Percentiles rank a stretch among this genome's conserved stretches.
Conservation (phyloP, 2,329 filamentous ascomycete species). For the Atkinsonella texensis region DNA sequence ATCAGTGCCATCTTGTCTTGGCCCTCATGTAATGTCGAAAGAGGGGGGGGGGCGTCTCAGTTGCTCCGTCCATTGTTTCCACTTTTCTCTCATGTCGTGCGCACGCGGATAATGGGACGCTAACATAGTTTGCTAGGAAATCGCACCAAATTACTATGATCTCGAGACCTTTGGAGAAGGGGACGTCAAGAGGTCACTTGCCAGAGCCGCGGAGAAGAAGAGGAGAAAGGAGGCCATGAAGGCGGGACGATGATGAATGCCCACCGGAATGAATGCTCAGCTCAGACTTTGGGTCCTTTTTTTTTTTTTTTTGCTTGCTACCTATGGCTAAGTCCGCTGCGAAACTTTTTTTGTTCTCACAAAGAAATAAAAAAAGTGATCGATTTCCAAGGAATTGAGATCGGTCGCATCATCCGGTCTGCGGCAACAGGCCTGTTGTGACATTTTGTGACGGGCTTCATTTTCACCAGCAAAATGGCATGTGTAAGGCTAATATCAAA, state of each 20-base stretch:
- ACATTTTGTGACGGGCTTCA: background rate
- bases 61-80: background rate
- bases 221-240: conserved; percentile 46
- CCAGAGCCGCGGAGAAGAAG: conserved; percentile 46
- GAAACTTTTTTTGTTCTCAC: background rate
- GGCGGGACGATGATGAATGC: conserved; percentile 26
- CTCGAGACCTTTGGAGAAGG: conserved; percentile 71
- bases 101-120: background rate
- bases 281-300: too few relatives aligned
- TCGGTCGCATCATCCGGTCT: background rate
- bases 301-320: background rate
- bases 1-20: too few relatives aligned
- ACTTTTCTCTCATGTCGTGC: background rate
- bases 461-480: background rate
- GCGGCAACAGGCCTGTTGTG: background rate
- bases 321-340: too few relatives aligned
- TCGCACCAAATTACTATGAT: conserved; percentile 88
- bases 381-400: background rate
- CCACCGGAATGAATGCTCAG: background rate
- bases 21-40: too few relatives aligned
- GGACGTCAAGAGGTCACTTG: conserved; percentile 63
- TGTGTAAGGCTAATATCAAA: background rate
- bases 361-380: background rate
- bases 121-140: conserved; percentile 50
- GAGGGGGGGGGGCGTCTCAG: too few relatives aligned